phyloP scores from a whole-genome alignment of 2,329 filamentous ascomycete genomes.

The Penicillium sp. region DNA sequence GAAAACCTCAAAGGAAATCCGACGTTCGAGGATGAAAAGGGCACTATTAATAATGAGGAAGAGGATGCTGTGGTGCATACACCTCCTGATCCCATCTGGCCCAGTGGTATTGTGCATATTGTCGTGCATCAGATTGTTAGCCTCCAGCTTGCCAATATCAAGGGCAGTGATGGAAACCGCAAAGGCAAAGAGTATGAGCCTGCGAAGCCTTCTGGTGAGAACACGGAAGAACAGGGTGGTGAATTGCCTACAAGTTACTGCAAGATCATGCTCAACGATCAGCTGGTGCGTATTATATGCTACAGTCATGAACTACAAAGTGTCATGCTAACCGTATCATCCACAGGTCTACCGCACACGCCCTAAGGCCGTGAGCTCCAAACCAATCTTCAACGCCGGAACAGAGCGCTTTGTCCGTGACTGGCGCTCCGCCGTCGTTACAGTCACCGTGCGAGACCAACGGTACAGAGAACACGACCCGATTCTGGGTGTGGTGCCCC shows the following conservation, averaged over 20 bases:
- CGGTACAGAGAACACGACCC: slow-evolving; percentile 92
- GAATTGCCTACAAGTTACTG: slow-evolving; percentile 89
- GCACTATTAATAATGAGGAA: slow-evolving; percentile 67
- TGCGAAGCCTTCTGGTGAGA: slow-evolving; percentile 79
- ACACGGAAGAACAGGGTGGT: slow-evolving; percentile 78
- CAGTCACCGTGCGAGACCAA: slow-evolving; percentile 83
- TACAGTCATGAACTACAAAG: background rate
- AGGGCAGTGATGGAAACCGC: slow-evolving; percentile 77
- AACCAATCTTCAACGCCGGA: slow-evolving; percentile 96
- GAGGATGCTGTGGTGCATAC: slow-evolving; percentile 88
- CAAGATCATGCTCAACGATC: slow-evolving; percentile 86
- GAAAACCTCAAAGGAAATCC: slow-evolving; percentile 70
- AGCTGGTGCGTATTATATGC: slow-evolving; percentile 56
- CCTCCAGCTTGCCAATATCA: slow-evolving; percentile 86
- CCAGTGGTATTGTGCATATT: slow-evolving; percentile 81
- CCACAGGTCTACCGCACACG: slow-evolving; percentile 80
- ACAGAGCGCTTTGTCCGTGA: slow-evolving; percentile 92
- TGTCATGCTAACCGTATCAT: slow-evolving; percentile 5
- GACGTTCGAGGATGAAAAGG: slow-evolving; percentile 85
- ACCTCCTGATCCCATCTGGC: slow-evolving; percentile 94
- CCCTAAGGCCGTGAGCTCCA: slow-evolving; percentile 87
- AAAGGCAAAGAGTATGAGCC: slow-evolving; percentile 88
- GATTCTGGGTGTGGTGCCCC: slow-evolving; percentile 85
- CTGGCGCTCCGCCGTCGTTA: slow-evolving; percentile 85
- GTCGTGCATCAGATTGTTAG: slow-evolving; percentile 95